A percentile compares a stretch with the other conserved stretches of the same genome.
phyloP scores from a whole-genome alignment of 1,284 basidiomycete genomes.

The Ganoderma sinense region DNA sequence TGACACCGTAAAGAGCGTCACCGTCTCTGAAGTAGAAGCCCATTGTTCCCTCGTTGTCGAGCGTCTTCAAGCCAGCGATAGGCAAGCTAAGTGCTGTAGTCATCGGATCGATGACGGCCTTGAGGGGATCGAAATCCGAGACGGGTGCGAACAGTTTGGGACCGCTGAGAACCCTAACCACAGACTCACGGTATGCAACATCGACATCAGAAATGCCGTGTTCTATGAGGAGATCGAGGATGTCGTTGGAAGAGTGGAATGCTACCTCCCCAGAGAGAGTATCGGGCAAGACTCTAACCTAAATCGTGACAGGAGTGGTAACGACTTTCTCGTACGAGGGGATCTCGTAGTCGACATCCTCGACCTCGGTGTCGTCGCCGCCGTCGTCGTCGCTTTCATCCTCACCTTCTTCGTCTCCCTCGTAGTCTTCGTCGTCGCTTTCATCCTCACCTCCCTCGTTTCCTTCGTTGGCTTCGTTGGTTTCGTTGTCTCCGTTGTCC shows the following conservation, averaged over 20 bases:
- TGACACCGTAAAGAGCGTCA: not conserved
- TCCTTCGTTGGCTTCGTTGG: not conserved
- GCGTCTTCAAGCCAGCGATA: constrained; percentile 33
- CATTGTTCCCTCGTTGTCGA: constrained; percentile 41
- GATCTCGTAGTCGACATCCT: not conserved
- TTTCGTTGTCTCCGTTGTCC: not conserved
- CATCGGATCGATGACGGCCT: constrained; percentile 44
- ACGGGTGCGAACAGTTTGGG: not conserved
- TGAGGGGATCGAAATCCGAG: constrained; percentile 39
- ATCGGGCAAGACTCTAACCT: constrained; percentile 41
- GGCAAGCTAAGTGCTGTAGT: constrained; percentile 44
- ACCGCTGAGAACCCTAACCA: not conserved
- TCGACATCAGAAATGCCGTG: not conserved
- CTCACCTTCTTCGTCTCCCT: too few species aligned
- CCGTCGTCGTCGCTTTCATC: too few species aligned
- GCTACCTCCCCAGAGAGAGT: constrained; percentile 34
- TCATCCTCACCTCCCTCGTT: not conserved
- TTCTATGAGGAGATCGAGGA: constrained; percentile 34
- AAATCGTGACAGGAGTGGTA: constrained; percentile 34
- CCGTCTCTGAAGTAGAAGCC: not conserved
- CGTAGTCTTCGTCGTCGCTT: not conserved
- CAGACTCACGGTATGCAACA: not conserved
- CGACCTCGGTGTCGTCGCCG: too few species aligned
- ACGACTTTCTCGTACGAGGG: not conserved
- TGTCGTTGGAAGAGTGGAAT: constrained; percentile 28